Base-by-base conservation (phyloP, 805 yeast genomes). In the Allodekkera sacchari region DNA sequence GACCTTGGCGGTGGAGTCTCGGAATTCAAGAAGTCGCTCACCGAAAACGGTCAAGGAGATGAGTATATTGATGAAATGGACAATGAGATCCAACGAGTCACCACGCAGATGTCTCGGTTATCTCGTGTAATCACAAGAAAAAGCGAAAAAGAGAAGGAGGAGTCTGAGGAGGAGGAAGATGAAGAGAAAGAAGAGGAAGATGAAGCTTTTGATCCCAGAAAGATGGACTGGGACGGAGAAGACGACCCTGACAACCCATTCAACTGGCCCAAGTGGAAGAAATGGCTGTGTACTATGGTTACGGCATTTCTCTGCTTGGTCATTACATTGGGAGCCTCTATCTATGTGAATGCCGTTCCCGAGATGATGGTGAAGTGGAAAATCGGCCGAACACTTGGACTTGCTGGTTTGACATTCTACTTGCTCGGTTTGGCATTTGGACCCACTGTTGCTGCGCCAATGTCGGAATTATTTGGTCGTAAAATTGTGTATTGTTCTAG, bases 271-370 rank as follows among this genome's bases (percentile, higher is more conserved):
- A 17, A 31, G 4, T 59, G 68, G 68, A 75, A 68, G 49, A 76
- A 69, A 55, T 79, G 88, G 87, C 49, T 52, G 25, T 57, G 71
- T 35, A 79, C 88, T 1, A 68, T 75, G 73, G 64, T 73, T 4
- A 71, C 77, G 10, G 85, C 87, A 3, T 37, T 61, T 15, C 59
- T 74, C 29, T 80, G 88, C 62, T 62, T 81, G 22, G 80, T 74
- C 21, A 79, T 79, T 20, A 73, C 87, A 0, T 67, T 82, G 50
- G 89, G 92, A 16, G 77, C 88, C 0, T 81, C 89, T 0, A 60
- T 81, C 33, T 82, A 64, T 45, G 82, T 79, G 17, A 66, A 72
- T 34, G 81, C 87, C 37, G 67, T 78, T 2, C 68, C 73, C 3
- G 77, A 72, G 38, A 52, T 81, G 46, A 53, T 58, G 45, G 35